Percentiles rank a stretch among this genome's conserved stretches.
These are phyloP conservation scores for Bifiguratus adelaidae DNA, from an alignment of 192 early-diverging fungal genomes.

Conservation along the genomic window DNA sequence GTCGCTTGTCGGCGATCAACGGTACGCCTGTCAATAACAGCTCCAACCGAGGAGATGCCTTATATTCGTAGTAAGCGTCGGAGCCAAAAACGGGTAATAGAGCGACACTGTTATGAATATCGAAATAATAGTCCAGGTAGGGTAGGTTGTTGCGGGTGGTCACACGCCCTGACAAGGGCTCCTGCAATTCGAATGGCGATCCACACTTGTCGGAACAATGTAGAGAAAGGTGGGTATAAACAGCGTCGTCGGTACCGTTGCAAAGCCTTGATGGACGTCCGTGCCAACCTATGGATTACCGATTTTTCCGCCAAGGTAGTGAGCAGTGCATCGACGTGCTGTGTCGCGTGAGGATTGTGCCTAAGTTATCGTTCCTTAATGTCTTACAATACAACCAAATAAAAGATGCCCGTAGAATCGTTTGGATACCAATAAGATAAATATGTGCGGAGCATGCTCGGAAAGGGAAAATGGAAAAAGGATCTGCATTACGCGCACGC, in stretches of 20 bases:
- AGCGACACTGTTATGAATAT: slow-evolving; percentile 1
- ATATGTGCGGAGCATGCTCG: too few relatives aligned
- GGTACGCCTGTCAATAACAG: slow-evolving; percentile 1
- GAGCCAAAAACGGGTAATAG: slow-evolving; percentile 1
- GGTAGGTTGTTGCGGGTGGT: neutral
- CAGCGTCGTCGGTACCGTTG: neutral
- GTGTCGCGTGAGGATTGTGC: too few relatives aligned
- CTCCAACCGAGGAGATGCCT: neutral
- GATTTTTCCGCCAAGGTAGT: too few relatives aligned
- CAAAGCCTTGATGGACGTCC: neutral
- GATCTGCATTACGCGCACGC: too few relatives aligned
- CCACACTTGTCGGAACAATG: neutral
- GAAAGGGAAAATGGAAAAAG: too few relatives aligned
- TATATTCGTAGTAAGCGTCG: neutral
- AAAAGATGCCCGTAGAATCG: too few relatives aligned
- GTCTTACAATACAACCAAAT: too few relatives aligned
- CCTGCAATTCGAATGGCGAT: neutral
- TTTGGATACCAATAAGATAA: too few relatives aligned
- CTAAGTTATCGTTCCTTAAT: too few relatives aligned
- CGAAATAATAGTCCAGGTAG: slow-evolving; percentile 1
- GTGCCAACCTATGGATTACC: too few relatives aligned
- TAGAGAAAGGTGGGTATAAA: slow-evolving; percentile 3
- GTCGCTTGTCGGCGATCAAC: neutral
- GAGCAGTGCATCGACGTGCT: too few relatives aligned
- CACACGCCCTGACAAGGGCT: neutral